Percentiles rank a stretch among this genome's conserved stretches.
Evolutionary conservation across 306 rosid species (phyloP).

Genomic region (Betula pendula): DNA sequence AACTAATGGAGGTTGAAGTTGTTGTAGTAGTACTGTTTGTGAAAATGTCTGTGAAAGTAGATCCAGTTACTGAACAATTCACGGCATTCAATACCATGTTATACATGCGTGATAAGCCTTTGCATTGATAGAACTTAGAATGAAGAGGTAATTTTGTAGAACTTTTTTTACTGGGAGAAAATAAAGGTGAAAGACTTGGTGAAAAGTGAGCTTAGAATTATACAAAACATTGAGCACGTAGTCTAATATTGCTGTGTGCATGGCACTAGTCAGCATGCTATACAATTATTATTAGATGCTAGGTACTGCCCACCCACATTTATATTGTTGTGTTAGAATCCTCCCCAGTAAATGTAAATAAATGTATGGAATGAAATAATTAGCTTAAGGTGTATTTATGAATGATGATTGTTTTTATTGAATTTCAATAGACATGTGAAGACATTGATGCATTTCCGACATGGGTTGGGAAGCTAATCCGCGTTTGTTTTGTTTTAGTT

Average conservation of each 20-base stretch:
- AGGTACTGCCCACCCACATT: neutral
- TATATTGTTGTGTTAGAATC: neutral
- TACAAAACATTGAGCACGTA: neutral
- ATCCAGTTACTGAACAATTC: neutral
- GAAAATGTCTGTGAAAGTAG: slow-evolving; percentile 15
- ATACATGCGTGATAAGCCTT: neutral
- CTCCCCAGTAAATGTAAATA: neutral
- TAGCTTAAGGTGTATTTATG: neutral
- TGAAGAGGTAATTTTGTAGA: no score
- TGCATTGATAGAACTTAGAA: neutral
- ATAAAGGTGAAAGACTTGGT: neutral
- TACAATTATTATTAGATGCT: neutral
- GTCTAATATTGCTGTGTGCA: neutral
- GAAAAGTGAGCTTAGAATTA: neutral
- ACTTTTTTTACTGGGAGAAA: neutral
- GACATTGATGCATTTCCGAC: neutral
- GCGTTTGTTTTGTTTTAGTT: neutral
- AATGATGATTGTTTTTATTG: neutral
- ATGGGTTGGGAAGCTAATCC: neutral
- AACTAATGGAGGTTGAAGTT: neutral
- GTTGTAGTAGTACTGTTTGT: slow-evolving; percentile 21
- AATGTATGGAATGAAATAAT: neutral
- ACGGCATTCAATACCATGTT: neutral
- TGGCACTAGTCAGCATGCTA: neutral
- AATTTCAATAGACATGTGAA: neutral